These are phyloP conservation scores for Candida nonsorbophila DNA, from an alignment of 805 yeast genomes.

Conservation along the genomic window DNA sequence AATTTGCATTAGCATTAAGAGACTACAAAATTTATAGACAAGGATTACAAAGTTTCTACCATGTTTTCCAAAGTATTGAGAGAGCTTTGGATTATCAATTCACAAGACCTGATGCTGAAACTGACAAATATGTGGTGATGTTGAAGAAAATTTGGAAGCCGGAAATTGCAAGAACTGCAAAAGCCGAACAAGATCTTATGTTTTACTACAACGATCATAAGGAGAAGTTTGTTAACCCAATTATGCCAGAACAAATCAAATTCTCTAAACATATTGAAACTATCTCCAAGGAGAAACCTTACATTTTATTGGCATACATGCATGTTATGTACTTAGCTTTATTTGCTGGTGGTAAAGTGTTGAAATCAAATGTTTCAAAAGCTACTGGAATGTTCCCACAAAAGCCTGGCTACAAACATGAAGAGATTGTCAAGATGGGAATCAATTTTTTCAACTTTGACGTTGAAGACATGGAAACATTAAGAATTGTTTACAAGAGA, in stretches of 20 bases:
- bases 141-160: slow-evolving; percentile 63
- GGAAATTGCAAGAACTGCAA: slow-evolving; percentile 57
- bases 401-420: slow-evolving; percentile 58
- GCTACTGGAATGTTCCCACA: slow-evolving; percentile 75
- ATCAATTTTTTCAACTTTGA: slow-evolving; percentile 71
- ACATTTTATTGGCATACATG: slow-evolving; percentile 69
- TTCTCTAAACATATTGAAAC: slow-evolving; percentile 56
- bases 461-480: slow-evolving; percentile 58
- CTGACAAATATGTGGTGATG: slow-evolving; percentile 37
- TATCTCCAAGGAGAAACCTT: slow-evolving; percentile 57
- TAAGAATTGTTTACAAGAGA: slow-evolving; percentile 64
- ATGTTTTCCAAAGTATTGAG: slow-evolving; percentile 63
- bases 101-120: slow-evolving; percentile 16
- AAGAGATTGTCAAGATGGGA: slow-evolving; percentile 56
- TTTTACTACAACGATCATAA: slow-evolving; percentile 57
- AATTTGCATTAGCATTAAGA: slow-evolving; percentile 69
- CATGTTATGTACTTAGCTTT: slow-evolving; percentile 82
- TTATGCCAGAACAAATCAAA: slow-evolving; percentile 55
- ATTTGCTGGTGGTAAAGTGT: slow-evolving; percentile 79
- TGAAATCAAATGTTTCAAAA: slow-evolving; percentile 60
- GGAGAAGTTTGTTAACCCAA: slow-evolving; percentile 52
- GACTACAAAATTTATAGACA: slow-evolving; percentile 76
- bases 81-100: slow-evolving; percentile 43
- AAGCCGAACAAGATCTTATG: slow-evolving; percentile 56
- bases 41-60: slow-evolving; percentile 71